Conservation (phyloP, 257 asterid genomes). For the Solanum lignicaule region DNA sequence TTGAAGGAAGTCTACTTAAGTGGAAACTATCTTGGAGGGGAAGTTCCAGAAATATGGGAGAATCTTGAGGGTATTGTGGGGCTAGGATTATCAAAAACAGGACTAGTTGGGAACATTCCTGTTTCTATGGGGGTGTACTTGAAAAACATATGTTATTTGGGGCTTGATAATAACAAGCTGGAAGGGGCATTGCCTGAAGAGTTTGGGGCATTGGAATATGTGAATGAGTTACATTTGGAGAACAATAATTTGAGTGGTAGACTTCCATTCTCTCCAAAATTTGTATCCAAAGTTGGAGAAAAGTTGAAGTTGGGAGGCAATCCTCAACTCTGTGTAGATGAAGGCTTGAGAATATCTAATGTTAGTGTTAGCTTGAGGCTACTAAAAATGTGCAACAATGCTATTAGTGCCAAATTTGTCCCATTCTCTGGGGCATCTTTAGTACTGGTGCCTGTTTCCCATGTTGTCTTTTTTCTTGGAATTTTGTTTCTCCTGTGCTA, state of each 20-base stretch:
- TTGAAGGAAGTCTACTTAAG: conserved; percentile 62
- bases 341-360: conserved; percentile 31
- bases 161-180: conserved; percentile 64
- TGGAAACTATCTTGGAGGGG: conserved; percentile 64
- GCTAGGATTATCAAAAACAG: conserved; percentile 49
- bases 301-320: conserved; percentile 83
- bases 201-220: conserved; percentile 37
- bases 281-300: conserved; percentile 44
- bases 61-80: conserved; percentile 43
- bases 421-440: conserved; percentile 25
- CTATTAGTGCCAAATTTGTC: conserved; percentile 30
- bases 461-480: conserved; percentile 18
- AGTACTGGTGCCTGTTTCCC: conserved; percentile 1
- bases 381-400: conserved; percentile 36
- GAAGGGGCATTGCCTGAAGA: conserved; percentile 65
- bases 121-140: conserved; percentile 49
- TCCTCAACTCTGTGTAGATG: conserved; percentile 56
- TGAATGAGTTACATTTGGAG: conserved; percentile 64
- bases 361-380: conserved; percentile 25
- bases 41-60: conserved; percentile 68
- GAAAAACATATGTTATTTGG: conserved; percentile 40
- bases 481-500: conserved; percentile 5
- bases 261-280: conserved; percentile 52
- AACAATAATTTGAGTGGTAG: conserved; percentile 72
- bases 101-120: conserved; percentile 67